Conservation (phyloP, 164 flowering plant species). For the Stephania cephalantha region DNA sequence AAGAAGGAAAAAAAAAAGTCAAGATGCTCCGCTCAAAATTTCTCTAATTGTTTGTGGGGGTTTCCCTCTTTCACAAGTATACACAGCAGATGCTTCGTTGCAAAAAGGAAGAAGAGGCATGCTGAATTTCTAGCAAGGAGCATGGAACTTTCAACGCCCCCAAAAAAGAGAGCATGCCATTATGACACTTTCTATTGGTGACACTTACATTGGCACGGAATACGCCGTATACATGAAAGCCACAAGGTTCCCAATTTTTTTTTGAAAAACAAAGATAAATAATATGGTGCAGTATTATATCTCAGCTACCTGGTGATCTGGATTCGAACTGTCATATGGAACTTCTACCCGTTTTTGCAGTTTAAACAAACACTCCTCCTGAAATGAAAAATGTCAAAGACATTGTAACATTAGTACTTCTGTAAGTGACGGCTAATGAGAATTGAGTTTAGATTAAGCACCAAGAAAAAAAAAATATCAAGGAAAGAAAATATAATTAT, state of each 20-base stretch:
- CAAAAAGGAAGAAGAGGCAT: not conserved
- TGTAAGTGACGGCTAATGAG: not conserved
- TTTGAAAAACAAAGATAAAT: not conserved
- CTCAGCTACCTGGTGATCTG: constrained; percentile 74
- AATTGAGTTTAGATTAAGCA: not conserved
- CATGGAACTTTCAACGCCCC: not conserved
- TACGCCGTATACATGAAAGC: not conserved
- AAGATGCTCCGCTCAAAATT: not conserved
- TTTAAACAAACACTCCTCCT: constrained; percentile 88
- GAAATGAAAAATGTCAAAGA: constrained; percentile 14
- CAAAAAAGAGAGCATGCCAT: too few species aligned
- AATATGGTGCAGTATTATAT: not conserved
- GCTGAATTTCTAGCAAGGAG: not conserved
- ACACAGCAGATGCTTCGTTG: not conserved
- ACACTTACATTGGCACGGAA: not conserved
- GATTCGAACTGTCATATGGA: constrained; percentile 71
- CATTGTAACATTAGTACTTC: not conserved
- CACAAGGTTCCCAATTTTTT: not conserved
- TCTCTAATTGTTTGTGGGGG: not conserved
- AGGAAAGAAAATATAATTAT: not conserved
- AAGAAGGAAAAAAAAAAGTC: not conserved
- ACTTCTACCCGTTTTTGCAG: constrained; percentile 80
- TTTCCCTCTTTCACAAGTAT: not conserved
- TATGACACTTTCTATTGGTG: not conserved
- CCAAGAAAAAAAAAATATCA: not conserved